Evolutionary conservation across 2,329 filamentous ascomycete species (phyloP), one percentile per base, ranked within the genome.

Genomic region (Fusarium ramigenum): DNA sequence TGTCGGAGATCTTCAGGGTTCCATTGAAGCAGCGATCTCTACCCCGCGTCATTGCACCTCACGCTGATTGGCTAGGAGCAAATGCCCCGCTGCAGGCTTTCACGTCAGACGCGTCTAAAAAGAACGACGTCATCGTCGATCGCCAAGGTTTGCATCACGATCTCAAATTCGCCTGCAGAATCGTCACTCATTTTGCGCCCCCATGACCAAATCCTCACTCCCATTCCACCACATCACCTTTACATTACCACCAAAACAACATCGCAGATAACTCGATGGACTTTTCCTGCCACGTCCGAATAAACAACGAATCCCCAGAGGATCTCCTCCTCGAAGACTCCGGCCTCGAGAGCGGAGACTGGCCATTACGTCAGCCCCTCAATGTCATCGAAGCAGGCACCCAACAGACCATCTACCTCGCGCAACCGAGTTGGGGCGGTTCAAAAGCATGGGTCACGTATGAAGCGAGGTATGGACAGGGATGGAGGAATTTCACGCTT

Each of bases 241-340:
- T 25, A 25, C 25, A 25, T 34, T 14, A 34, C 32, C 32, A 32
- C 12, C 32, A 32, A 32, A 32, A 32, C 30, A 32, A 32, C 11
- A 32, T 34, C 12, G 32, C 14, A 14, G 5, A 15, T 43, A 54
- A 9, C 16, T 34, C 39, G 8, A 70, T 70, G 68, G 65, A 70
- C 9, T 70, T 70, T 36, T 70, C 68, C 16, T 70, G 68, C 37
- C 67, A 70, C 28, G 66, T 70, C 25, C 37, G 16, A 1, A 49
- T 70, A 32, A 70, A 18, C 32, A 70, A 70, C 40, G 54, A 66
- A 23, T 57, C 68, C 19, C 37, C 50, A 32, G 39, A 66, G 42
- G 66, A 70, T 62, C 68, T 70, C 9, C 66, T 70, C 23, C 66
- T 70, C 14, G 66, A 70, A 43, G 61, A 70, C 50, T 70, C 68